Percentiles rank a stretch among this genome's conserved stretches.
Conservation (phyloP, 805 yeast species). For the Barnettozyma botsteinii region DNA sequence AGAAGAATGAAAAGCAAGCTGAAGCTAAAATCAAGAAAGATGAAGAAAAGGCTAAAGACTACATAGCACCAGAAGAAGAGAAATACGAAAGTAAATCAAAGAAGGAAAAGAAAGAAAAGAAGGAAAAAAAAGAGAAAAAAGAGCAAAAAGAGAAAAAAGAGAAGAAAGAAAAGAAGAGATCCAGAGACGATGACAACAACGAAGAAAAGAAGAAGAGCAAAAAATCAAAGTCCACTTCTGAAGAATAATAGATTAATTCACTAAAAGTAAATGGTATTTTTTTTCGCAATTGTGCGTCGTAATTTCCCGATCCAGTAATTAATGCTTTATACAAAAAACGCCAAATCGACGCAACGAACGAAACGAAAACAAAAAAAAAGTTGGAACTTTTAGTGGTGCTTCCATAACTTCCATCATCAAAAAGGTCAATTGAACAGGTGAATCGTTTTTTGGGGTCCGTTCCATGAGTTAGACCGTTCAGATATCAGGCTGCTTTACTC, state of each 20-base stretch:
- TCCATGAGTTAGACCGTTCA: no score
- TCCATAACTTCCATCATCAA: no score
- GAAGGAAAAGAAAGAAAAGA: conserved; percentile 29
- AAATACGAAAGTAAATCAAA: conserved; percentile 40
- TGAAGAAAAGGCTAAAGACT: conserved; percentile 69
- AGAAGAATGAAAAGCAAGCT: conserved; percentile 73
- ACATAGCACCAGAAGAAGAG: conserved; percentile 79
- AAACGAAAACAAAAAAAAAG: no score
- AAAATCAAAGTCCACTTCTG: conserved; percentile 8
- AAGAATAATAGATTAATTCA: conserved; percentile 1
- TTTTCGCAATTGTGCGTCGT: neutral
- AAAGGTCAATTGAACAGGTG: no score
- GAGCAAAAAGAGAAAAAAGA: conserved; percentile 25
- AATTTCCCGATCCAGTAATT: neutral
- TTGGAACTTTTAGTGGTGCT: no score
- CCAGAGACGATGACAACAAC: conserved; percentile 23
- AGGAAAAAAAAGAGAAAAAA: conserved; percentile 25
- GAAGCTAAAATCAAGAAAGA: conserved; percentile 61
- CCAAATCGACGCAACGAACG: no score
- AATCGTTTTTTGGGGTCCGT: no score
- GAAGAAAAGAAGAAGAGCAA: conserved; percentile 27
- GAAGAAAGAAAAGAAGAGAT: conserved; percentile 25
- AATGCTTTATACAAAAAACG: no score
- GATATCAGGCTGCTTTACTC: no score
- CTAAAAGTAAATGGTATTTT: neutral